Evolutionary conservation across 345 rosid species (phyloP).

Genomic region (Syzygium jambos): DNA sequence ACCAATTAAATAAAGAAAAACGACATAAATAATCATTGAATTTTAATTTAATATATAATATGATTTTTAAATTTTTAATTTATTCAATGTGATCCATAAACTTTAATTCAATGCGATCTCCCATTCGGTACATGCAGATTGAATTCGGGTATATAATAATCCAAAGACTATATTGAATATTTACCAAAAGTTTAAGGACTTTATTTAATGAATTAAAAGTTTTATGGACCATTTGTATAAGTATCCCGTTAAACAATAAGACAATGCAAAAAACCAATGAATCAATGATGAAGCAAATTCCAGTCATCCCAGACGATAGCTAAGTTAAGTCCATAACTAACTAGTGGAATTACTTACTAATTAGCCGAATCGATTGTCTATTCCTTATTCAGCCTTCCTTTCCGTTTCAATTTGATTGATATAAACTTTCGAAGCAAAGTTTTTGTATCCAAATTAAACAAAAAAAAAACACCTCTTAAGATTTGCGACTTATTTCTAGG

Average conservation of each 20-base stretch:
- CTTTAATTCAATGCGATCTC: too few species aligned
- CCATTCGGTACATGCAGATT: accelerated
- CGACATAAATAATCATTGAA: neutral
- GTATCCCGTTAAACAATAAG: too few species aligned
- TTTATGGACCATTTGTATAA: too few species aligned
- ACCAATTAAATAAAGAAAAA: neutral
- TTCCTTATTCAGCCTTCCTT: neutral
- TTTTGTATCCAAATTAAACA: neutral
- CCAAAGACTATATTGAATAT: neutral
- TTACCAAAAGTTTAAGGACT: too few species aligned
- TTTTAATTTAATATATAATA: too few species aligned
- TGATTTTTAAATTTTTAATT: too few species aligned
- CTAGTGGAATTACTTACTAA: neutral
- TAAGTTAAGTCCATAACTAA: neutral
- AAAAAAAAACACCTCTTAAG: neutral
- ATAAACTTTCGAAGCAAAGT: neutral
- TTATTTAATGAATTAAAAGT: too few species aligned
- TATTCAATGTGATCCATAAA: accelerated
- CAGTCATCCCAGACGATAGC: neutral
- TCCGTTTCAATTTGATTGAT: neutral
- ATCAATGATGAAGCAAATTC: neutral
- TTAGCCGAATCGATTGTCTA: neutral
- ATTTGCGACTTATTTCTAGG: accelerated
- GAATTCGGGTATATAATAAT: too few species aligned
- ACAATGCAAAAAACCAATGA: neutral